A percentile compares a stretch with the other conserved stretches of the same genome.
These are phyloP conservation scores for Nymphaea colorata DNA, from an alignment of 164 flowering plant species.

Conservation along the genomic window DNA sequence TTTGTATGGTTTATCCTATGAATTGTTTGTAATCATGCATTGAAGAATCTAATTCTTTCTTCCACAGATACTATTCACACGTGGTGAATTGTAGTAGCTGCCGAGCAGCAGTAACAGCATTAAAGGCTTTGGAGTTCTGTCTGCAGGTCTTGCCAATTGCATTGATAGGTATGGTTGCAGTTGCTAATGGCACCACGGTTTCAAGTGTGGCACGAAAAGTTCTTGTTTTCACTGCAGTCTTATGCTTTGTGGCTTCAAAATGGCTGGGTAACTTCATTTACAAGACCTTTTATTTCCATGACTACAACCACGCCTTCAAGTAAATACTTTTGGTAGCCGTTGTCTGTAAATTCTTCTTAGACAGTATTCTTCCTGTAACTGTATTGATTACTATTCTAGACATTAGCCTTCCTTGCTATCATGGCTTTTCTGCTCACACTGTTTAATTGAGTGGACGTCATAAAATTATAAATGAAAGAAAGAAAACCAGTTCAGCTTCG, in stretches of 20 bases:
- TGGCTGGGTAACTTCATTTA: conserved; percentile 63
- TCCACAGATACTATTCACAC: conserved; percentile 70
- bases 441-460: too few species aligned
- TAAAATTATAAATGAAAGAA: too few species aligned
- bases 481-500: too few species aligned
- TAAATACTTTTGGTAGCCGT: background rate
- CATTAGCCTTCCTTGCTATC: too few species aligned
- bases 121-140: conserved; percentile 40
- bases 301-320: conserved; percentile 45
- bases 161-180: conserved; percentile 50
- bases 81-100: conserved; percentile 84
- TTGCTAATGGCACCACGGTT: conserved; percentile 25
- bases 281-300: conserved; percentile 65
- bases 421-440: too few species aligned
- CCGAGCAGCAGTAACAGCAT: conserved; percentile 40
- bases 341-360: too few species aligned
- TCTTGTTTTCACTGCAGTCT: conserved; percentile 17
- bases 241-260: conserved; percentile 33
- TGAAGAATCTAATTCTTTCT: too few species aligned
- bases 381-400: too few species aligned
- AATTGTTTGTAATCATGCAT: too few species aligned
- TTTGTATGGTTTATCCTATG: too few species aligned
- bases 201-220: conserved; percentile 28
- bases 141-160: conserved; percentile 53
- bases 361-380: too few species aligned